Evolutionary conservation across 2,329 filamentous ascomycete species (phyloP).

Genomic region (Xylariaceae sp.): DNA sequence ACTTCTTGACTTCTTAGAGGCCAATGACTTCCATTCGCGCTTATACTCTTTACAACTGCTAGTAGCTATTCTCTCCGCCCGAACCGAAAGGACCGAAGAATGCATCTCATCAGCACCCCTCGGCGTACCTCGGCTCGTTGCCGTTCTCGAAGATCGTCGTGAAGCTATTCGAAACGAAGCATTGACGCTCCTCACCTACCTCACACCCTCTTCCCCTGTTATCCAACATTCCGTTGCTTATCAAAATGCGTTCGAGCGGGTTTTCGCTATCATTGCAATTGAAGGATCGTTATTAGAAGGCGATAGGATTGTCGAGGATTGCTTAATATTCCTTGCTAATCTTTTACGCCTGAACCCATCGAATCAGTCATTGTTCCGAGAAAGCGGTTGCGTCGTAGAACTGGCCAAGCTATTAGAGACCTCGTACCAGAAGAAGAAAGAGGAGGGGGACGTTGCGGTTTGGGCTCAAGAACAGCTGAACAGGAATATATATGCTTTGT

Average conservation of each 20-base stretch:
- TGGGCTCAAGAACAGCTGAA: constrained; percentile 78
- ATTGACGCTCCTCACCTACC: constrained; percentile 77
- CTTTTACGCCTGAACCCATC: constrained; percentile 81
- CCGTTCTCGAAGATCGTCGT: constrained; percentile 75
- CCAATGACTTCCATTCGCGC: constrained; percentile 82
- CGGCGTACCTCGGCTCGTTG: constrained; percentile 82
- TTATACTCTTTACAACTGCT: constrained; percentile 89
- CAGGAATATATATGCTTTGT: constrained; percentile 85
- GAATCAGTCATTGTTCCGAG: constrained; percentile 90
- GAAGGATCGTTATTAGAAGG: constrained; percentile 83
- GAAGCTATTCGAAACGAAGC: constrained; percentile 88
- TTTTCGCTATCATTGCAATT: constrained; percentile 75
- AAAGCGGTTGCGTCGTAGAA: constrained; percentile 76
- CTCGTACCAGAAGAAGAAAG: constrained; percentile 49
- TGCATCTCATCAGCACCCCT: constrained; percentile 86
- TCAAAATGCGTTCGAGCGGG: constrained; percentile 84
- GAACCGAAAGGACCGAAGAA: constrained; percentile 90
- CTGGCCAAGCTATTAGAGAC: constrained; percentile 66
- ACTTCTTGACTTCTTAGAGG: constrained; percentile 83
- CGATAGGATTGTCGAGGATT: constrained; percentile 86
- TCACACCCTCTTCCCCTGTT: constrained; percentile 82
- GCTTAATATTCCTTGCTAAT: constrained; percentile 84
- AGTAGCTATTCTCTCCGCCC: constrained; percentile 76
- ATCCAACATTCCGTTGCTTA: constrained; percentile 95
- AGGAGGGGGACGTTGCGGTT: constrained; percentile 58